Evolutionary conservation across 805 yeast species (phyloP).

Genomic region (Wickerhamomyces hampshirensis): DNA sequence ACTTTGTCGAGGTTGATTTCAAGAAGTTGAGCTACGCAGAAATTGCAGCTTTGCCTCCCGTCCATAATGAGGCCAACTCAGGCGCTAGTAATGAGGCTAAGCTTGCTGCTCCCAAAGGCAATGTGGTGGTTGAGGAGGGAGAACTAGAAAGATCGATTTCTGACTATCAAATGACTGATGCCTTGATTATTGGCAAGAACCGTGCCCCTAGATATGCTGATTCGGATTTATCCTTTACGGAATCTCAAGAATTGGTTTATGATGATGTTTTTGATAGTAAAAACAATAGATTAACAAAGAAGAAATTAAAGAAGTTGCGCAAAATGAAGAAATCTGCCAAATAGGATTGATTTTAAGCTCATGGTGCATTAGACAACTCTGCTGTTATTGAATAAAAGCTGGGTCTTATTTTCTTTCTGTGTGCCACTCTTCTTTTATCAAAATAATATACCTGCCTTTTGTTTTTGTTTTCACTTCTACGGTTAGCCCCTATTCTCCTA

Average conservation of each 20-base stretch:
- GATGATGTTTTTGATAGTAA: constrained; percentile 20
- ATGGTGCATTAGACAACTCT: not conserved
- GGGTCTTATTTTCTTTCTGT: not conserved
- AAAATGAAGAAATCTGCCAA: constrained; percentile 2
- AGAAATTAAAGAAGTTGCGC: constrained; percentile 13
- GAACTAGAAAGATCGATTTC: constrained; percentile 16
- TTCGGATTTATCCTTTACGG: not conserved
- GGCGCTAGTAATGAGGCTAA: not conserved
- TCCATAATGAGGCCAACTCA: constrained; percentile 3
- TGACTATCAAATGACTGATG: constrained; percentile 21
- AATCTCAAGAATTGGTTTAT: constrained; percentile 10
- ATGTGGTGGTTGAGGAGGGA: constrained; percentile 9
- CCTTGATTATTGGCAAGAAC: constrained; percentile 1
- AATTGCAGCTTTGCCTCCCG: constrained; percentile 35
- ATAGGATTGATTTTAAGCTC: not conserved
- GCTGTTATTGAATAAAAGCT: not conserved
- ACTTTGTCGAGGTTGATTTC: constrained; percentile 39
- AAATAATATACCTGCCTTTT: not conserved
- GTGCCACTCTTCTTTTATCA: not conserved
- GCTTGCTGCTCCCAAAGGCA: not conserved
- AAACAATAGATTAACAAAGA: constrained; percentile 17
- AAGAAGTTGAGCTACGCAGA: constrained; percentile 51
- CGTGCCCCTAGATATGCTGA: not conserved
- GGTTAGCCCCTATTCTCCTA: too few relatives aligned
- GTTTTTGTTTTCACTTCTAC: not conserved